Percentiles rank a stretch among this genome's conserved stretches.
phyloP scores from a whole-genome alignment of 2,329 filamentous ascomycete species.

The Colletotrichum theobromicola region DNA sequence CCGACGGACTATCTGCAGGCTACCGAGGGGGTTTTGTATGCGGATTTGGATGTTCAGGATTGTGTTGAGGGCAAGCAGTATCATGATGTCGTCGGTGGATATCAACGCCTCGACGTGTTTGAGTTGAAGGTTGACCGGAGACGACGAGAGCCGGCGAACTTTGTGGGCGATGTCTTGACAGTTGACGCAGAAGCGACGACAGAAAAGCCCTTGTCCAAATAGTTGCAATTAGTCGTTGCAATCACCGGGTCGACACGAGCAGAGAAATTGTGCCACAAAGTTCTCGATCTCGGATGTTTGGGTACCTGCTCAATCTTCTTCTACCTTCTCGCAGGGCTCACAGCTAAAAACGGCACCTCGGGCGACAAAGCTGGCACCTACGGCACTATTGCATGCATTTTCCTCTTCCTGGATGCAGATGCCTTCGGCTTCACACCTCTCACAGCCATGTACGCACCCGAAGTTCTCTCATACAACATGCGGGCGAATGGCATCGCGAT shows the following conservation, averaged over 20 bases:
- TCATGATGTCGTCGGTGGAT: conserved; percentile 60
- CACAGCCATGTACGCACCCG: conserved; percentile 16
- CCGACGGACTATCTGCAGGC: conserved; percentile 43
- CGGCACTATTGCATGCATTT: conserved; percentile 18
- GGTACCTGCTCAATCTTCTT: not conserved
- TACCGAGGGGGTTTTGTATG: conserved; percentile 55
- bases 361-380: conserved; percentile 19
- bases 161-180: conserved; percentile 9
- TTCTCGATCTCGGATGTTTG: not conserved
- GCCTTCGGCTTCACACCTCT: conserved; percentile 15
- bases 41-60: conserved; percentile 52
- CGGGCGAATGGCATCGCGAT: conserved; percentile 22
- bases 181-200: not conserved
- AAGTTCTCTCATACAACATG: conserved; percentile 20
- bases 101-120: conserved; percentile 61
- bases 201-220: not conserved
- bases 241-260: conserved; percentile 5
- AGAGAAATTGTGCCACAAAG: not conserved
- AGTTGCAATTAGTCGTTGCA: conserved; percentile 21
- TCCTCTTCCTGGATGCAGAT: conserved; percentile 15
- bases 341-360: not conserved
- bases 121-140: conserved; percentile 51
- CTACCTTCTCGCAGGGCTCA: not conserved
- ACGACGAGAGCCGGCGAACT: conserved; percentile 37
- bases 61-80: conserved; percentile 63